Conservation (phyloP, 345 rosid genomes). For the Alliaria petiolata region DNA sequence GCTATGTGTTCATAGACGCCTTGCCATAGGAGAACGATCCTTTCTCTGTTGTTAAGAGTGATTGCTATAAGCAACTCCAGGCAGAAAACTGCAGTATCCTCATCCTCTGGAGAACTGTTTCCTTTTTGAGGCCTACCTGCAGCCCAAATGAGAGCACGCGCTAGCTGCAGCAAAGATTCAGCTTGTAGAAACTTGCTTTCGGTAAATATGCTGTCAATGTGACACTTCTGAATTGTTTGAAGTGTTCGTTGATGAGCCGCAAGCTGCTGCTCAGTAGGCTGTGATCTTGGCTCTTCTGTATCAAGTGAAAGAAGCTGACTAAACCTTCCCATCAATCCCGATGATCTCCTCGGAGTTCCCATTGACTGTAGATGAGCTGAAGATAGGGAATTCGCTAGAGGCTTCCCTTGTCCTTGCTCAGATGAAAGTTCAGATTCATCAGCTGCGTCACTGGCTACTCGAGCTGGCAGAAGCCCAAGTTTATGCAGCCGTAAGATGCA, state of each 20-base stretch:
- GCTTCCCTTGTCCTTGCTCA: conserved; percentile 84
- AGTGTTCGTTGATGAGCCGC: conserved; percentile 98
- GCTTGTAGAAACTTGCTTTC: conserved; percentile 98
- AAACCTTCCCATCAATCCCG: conserved; percentile 98
- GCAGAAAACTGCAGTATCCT: conserved; percentile 99
- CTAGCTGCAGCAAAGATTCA: conserved; percentile 88
- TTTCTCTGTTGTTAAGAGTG: conserved; percentile 91
- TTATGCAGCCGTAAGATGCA: conserved; percentile 93
- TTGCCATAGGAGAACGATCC: conserved; percentile 93
- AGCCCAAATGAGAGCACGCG: conserved; percentile 94
- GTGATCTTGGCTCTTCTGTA: conserved; percentile 96
- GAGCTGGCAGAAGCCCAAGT: conserved; percentile 97
- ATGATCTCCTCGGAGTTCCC: conserved; percentile 94
- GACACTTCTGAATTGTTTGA: conserved; percentile 96
- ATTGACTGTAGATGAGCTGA: conserved; percentile 72
- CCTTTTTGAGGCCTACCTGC: conserved; percentile 98
- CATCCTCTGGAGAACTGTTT: conserved; percentile 87
- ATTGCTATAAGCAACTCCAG: conserved; percentile 93
- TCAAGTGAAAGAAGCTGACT: conserved; percentile 99
- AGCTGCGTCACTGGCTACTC: conserved; percentile 96
- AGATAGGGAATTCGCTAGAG: conserved; percentile 66
- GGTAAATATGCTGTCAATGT: conserved; percentile 92
- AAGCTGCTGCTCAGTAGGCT: conserved; percentile 96
- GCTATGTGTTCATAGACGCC: conserved; percentile 99
- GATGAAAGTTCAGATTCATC: conserved; percentile 88